Evolutionary conservation across 352 stramenopile species (phyloP).

Genomic region (Phytophthora cactorum): DNA sequence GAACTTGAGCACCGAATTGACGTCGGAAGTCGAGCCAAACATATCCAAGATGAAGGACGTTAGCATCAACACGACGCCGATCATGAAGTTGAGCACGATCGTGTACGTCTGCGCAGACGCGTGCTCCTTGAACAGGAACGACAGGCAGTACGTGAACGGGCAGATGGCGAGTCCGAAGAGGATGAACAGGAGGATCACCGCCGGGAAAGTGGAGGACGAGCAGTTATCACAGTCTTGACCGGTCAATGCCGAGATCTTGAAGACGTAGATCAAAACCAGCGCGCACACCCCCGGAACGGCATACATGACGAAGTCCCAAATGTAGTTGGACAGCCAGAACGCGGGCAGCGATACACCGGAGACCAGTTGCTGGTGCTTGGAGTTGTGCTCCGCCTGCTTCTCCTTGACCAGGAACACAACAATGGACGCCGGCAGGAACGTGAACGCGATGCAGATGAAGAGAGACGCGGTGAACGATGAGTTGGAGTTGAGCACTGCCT

Average conservation of each 20-base stretch:
- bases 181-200: conserved; percentile 60
- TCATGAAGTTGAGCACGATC: conserved; percentile 68
- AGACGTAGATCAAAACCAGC: conserved; percentile 46
- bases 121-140: conserved; percentile 68
- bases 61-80: conserved; percentile 63
- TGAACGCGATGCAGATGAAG: conserved; percentile 91
- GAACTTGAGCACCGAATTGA: conserved; percentile 65
- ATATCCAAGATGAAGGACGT: conserved; percentile 57
- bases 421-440: conserved; percentile 91
- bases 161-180: conserved; percentile 63
- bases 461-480: conserved; percentile 74
- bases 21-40: conserved; percentile 40
- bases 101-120: conserved; percentile 68
- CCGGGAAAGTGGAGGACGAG: conserved; percentile 41
- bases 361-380: conserved; percentile 96
- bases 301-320: conserved; percentile 93
- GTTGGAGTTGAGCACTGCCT: conserved; percentile 55
- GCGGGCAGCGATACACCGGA: conserved; percentile 91
- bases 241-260: conserved; percentile 63
- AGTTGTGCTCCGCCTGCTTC: conserved; percentile 86
- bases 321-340: conserved; percentile 96
- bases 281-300: conserved; percentile 58
- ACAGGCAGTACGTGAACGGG: conserved; percentile 67
- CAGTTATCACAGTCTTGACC: conserved; percentile 58
- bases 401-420: conserved; percentile 96